Evolutionary conservation across 2,329 filamentous ascomycete species (phyloP), one percentile per base, ranked within the genome.

Genomic region (Ophiostoma montium): DNA sequence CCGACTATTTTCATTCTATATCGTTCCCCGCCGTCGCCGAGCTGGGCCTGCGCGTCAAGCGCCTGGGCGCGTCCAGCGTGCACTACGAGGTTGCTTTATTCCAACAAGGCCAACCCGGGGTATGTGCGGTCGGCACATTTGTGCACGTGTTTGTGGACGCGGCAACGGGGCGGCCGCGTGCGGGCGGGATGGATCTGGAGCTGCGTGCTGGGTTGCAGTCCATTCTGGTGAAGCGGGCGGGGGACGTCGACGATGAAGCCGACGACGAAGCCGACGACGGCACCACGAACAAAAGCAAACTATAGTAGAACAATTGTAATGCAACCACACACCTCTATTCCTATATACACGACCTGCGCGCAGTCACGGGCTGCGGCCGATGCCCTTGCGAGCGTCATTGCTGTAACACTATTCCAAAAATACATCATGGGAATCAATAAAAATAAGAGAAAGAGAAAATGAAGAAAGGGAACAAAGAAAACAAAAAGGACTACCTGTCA

Each of bases 61-160:
- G 83, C 63, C 72, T 96, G 8, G 88, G 89, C 4, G 84, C 78
- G 57, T 87, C 85, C 23, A 95, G 87, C 59, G 88, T 94, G 9
- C 85, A 80, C 12, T 96, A 95, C 60, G 90, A 96, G 61, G 78
- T 94, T 51, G 92, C 80, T 0, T 72, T 96, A 1, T 96, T 95
- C 59, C 81, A 86, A 61, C 72, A 76, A 52, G 86, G 82, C 0
- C 68, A 80, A 2, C 78, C 86, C 1, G 69, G 75, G 18, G 86
- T 92, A 10, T 86, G 84, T 61, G 86, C 87, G 11, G 87, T 95
- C 1, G 88, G 88, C 1, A 83, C 84, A 57, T 88, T 92, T 60
- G 75, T 87, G 13, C 89, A 95, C 62, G 86, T 95, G 11, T 94
- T 90, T 67, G 84, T 94, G n/a, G 78, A 89, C 52, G 74, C 85